phyloP scores from a whole-genome alignment of 1,139 yeast genomes.

The Kurtzmaniella quercitrusa region DNA sequence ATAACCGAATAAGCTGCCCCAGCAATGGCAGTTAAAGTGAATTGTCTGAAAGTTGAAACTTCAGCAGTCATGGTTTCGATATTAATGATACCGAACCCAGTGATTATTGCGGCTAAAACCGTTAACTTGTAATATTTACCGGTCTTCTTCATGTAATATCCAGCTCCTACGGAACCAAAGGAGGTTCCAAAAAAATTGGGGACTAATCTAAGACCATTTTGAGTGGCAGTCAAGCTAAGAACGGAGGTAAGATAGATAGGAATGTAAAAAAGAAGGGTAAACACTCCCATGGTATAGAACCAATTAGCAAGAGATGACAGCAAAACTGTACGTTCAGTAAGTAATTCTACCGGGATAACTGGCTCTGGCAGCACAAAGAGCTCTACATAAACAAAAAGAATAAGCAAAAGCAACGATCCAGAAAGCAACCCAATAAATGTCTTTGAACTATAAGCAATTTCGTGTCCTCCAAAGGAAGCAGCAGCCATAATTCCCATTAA shows the following conservation, averaged over 20 bases:
- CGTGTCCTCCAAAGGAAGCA: conserved; percentile 65
- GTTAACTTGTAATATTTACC: conserved; percentile 61
- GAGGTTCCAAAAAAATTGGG: conserved; percentile 71
- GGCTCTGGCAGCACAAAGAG: conserved; percentile 58
- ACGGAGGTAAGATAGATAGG: conserved; percentile 66
- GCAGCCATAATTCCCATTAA: conserved; percentile 56
- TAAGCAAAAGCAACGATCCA: conserved; percentile 19
- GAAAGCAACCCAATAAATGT: conserved; percentile 27
- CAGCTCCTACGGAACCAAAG: conserved; percentile 65
- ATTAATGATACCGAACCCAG: conserved; percentile 43
- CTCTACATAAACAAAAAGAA: conserved; percentile 49
- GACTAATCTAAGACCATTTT: conserved; percentile 58
- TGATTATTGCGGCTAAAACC: conserved; percentile 38
- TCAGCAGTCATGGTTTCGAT: conserved; percentile 35
- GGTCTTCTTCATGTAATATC: conserved; percentile 62
- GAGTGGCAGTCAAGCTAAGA: conserved; percentile 49
- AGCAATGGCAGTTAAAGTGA: conserved; percentile 34
- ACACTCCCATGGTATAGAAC: conserved; percentile 56
- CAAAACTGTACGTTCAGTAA: conserved; percentile 54
- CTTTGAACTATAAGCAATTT: conserved; percentile 35
- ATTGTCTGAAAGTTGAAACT: conserved; percentile 35
- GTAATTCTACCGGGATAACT: conserved; percentile 55
- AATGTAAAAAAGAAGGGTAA: conserved; percentile 53
- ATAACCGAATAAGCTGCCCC: conserved; percentile 60
- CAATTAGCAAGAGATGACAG: conserved; percentile 67